A percentile compares a stretch with the other conserved stretches of the same genome.
Evolutionary conservation across 345 rosid species (phyloP).

Genomic region (Sisymbrium irio): DNA sequence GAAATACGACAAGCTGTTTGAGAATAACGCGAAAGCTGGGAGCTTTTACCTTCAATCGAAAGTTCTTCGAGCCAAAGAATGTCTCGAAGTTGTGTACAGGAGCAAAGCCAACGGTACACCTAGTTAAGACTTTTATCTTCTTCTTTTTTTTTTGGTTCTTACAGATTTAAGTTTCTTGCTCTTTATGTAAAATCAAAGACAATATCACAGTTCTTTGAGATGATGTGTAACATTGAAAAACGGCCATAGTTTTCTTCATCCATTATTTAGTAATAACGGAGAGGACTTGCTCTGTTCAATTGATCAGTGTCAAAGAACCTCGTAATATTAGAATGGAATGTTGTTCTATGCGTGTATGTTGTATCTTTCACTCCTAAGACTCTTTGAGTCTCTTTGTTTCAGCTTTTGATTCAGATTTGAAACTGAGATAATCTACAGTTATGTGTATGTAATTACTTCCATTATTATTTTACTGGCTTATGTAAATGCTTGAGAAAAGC

Average conservation of each 20-base stretch:
- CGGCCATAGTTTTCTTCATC: constrained; percentile 1
- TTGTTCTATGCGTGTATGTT: constrained; percentile 6
- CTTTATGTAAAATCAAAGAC: constrained; percentile 26
- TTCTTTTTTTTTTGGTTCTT: background rate
- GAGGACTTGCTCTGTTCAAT: constrained; percentile 3
- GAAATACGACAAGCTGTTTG: constrained; percentile 76
- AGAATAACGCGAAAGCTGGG: constrained; percentile 72
- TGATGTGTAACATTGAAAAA: constrained; percentile 14
- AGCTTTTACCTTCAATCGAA: constrained; percentile 96
- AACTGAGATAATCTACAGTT: constrained; percentile 4
- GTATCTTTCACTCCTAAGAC: background rate
- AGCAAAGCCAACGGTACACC: constrained; percentile 49
- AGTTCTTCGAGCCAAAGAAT: constrained; percentile 90
- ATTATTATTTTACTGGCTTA: background rate
- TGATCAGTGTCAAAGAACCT: constrained; percentile 5
- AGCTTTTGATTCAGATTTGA: background rate
- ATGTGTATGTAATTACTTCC: background rate
- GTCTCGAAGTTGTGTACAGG: constrained; percentile 56
- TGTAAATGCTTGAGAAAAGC: background rate
- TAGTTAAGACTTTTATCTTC: constrained; percentile 29
- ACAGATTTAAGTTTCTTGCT: constrained; percentile 8
- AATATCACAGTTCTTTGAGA: constrained; percentile 8
- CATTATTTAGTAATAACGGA: constrained; percentile 12
- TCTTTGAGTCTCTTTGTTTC: background rate
- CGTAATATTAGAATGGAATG: background rate